Evolutionary conservation across 345 rosid species (phyloP).

Genomic region (Bruguiera sexangula): DNA sequence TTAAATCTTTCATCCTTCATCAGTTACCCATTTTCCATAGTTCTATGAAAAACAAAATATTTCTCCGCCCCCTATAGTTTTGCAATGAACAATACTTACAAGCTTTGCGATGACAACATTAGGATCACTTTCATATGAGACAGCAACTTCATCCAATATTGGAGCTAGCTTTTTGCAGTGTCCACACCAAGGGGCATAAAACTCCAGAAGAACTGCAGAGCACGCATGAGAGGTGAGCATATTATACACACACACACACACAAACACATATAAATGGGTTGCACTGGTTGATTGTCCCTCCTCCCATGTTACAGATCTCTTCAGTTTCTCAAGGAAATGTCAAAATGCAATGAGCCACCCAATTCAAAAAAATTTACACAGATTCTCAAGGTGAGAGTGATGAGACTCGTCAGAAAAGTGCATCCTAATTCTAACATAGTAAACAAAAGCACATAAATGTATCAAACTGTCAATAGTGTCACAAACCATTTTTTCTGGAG

Average conservation of each 20-base stretch:
- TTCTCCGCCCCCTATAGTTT: background rate
- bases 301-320: background rate
- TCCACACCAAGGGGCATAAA: constrained; percentile 99
- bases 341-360: background rate
- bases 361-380: background rate
- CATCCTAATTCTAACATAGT: background rate
- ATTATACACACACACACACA: background rate
- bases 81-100: constrained; percentile 42
- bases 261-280: background rate
- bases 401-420: background rate
- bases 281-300: background rate
- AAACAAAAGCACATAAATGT: background rate
- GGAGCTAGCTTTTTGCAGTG: constrained; percentile 94
- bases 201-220: constrained; percentile 78
- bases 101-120: constrained; percentile 70
- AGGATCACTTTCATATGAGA: constrained; percentile 57
- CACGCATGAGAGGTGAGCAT: constrained; percentile 1
- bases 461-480: background rate
- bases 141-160: constrained; percentile 89
- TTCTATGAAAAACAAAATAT: background rate
- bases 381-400: background rate
- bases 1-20: too few species aligned
- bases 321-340: background rate
- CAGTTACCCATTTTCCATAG: too few species aligned
- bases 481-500: constrained; percentile 81